phyloP scores from a whole-genome alignment of 2,329 filamentous ascomycete species.

The Verticillium zaregamsianum region DNA sequence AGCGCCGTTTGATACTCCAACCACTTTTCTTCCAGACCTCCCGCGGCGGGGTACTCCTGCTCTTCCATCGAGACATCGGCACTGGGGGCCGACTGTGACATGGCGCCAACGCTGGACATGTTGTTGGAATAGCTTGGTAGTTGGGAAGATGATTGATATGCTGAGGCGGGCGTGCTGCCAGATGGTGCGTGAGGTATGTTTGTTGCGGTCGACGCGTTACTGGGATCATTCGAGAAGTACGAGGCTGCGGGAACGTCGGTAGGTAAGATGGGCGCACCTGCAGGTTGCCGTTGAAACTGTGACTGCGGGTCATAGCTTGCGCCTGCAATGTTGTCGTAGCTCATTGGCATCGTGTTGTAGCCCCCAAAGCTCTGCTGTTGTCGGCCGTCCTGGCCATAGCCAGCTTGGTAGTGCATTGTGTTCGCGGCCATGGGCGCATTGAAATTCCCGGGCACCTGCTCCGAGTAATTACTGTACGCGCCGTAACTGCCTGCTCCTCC shows the following conservation, averaged over 20 bases:
- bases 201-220: constrained; percentile 55
- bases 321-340: constrained; percentile 50
- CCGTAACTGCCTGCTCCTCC: constrained; percentile 53
- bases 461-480: constrained; percentile 51
- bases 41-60: constrained; percentile 51
- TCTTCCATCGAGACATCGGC: constrained; percentile 50
- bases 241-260: constrained; percentile 60
- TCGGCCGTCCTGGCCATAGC: constrained; percentile 61
- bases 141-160: constrained; percentile 64
- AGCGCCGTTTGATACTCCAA: constrained; percentile 59
- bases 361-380: constrained; percentile 51
- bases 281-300: constrained; percentile 74
- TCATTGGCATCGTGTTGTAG: constrained; percentile 63
- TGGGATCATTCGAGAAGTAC: constrained; percentile 69
- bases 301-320: constrained; percentile 64
- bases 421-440: constrained; percentile 53
- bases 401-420: constrained; percentile 56
- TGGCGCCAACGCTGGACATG: constrained; percentile 42
- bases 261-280: constrained; percentile 72
- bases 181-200: constrained; percentile 42
- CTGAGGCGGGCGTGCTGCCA: constrained; percentile 45
- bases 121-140: constrained; percentile 36
- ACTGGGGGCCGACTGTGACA: constrained; percentile 32
- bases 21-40: constrained; percentile 64
- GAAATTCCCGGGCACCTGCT: constrained; percentile 46